Evolutionary conservation across 179 eudicot species (phyloP), one percentile per base, ranked within the genome.

Genomic region (Patellifolia procumbens): DNA sequence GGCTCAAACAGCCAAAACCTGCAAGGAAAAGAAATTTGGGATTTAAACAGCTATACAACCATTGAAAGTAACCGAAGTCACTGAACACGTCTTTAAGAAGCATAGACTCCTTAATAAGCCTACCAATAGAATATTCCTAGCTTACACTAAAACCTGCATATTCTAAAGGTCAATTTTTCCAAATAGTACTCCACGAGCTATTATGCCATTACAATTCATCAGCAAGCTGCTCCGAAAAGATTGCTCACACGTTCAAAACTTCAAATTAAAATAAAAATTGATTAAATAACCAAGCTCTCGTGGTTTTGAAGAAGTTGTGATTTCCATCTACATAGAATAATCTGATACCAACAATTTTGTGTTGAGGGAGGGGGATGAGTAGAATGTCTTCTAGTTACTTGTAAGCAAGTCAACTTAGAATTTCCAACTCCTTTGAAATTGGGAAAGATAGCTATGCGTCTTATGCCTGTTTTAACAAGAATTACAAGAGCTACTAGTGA

Each of bases 1-100:
- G 98, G 98, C 79, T 94, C 98, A 82, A 94, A 94, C 82, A 94
- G 86, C 98, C 98, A 94, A 80, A 56, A 94, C 79, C 98, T 94
- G 85, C 71, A 55, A 79, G 49, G 77, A 74, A 77, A 58, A 64
- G 46, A 29, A 43, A 28, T 29, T 49, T 37, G 62, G 20, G 20
- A 64, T 49, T 53, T 15, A 29, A 73, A 51, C 16, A 78, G 60
- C 48, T n/a, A 78, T 55, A 42, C 53, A 51, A 43, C 60, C n/a
- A 61, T 17, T 12, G 1, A 61, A 28, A 73, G 73, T 67, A 66
- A 49, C 6, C 20, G 26, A 7, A 46, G n/a, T 45, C 56, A 46
- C 10, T 15, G 13, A 28, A 20, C 17, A 61, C 13, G 22, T 62
- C 0, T 7, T 58, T n/a, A 1, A 61, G 5, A 39, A 17, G 20